These are phyloP conservation scores for Xylaria palmicola DNA, from an alignment of 495 filamentous ascomycete genomes.

Conservation along the genomic window DNA sequence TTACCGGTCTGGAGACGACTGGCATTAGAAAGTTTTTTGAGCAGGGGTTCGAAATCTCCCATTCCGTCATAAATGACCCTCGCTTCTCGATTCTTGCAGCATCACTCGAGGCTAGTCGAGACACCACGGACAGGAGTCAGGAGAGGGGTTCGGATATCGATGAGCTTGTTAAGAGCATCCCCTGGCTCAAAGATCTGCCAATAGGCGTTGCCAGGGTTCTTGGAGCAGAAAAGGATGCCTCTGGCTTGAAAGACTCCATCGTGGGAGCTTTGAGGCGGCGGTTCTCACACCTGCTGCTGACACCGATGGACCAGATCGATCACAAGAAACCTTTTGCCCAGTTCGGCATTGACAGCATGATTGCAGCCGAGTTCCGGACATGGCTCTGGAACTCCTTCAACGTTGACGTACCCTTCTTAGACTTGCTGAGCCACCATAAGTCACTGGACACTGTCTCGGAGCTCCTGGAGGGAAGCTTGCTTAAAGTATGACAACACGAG, in stretches of 20 bases:
- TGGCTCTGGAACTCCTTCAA: constrained; percentile 34
- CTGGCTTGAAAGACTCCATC: constrained; percentile 16
- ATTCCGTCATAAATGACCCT: not conserved
- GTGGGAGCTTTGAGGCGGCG: constrained; percentile 17
- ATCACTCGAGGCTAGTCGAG: not conserved
- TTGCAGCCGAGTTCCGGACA: constrained; percentile 42
- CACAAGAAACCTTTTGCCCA: constrained; percentile 20
- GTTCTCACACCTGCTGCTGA: constrained; percentile 31
- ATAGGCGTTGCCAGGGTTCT: not conserved
- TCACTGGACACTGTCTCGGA: constrained; percentile 48
- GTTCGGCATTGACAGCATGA: constrained; percentile 46
- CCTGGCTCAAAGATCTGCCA: not conserved
- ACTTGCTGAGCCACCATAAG: constrained; percentile 37
- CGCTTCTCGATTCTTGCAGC: not conserved
- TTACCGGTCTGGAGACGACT: constrained; percentile 25
- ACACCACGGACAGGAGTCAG: constrained; percentile 25
- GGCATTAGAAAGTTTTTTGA: constrained; percentile 19
- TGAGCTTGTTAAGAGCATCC: not conserved
- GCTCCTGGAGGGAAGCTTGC: constrained; percentile 41
- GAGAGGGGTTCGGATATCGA: not conserved
- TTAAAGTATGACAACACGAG: constrained; percentile 24
- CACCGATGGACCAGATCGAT: constrained; percentile 35
- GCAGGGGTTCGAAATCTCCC: constrained; percentile 15
- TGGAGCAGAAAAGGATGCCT: not conserved
- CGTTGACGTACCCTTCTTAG: constrained; percentile 38